Base-by-base conservation (phyloP, 352 stramenopile genomes). In the Phytopythium chamaehyphon region DNA sequence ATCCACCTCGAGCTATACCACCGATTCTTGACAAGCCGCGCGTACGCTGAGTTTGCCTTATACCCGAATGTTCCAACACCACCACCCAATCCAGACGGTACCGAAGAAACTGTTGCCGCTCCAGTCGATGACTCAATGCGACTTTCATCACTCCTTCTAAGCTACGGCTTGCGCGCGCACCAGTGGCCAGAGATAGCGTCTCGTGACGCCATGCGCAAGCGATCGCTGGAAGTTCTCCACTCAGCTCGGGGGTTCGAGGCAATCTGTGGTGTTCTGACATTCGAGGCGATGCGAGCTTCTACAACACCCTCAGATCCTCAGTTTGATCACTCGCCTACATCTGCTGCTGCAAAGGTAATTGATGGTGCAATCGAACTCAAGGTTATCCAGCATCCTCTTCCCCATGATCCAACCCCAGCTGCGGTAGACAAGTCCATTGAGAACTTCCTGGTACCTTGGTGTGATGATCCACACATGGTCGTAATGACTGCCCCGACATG, bases 1-100 rank as follows among this genome's bases (percentile, higher is more conserved):
- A 92, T 92, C 51, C 81, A 94, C 44, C 52, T 90, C 21, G 84
- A 94, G 58, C 56, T 94, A 10, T 94, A 93, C 61, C 83, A 91
- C 48, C 81, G 84, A 2, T 94, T 94, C 45, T 56, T 94, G 18
- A 89, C 81, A 21, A 94, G 84, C 37, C 80, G 78, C 24, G 84
- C 84, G 11, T 93, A 91, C 46, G 83, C 80, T 6, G 84, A 93
- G 49, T 94, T 94, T 62, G 68, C 82, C 15, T 59, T 94, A n/a
- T 94, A 94, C 48, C 69, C 76, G 15, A 77, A 72, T 3, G 56
- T 83, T 18, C 60, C 65, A 9, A 46, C 58, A 47, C n/a, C 44
- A 26, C 44, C 44, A 6, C 16, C 44, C 28, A n/a, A 28, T 15
- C n/a, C 36, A 0, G 61, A 67, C 1, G 53, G 31, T 21, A 55